These are phyloP conservation scores for Lyophyllum shimeji DNA, from an alignment of 768 basidiomycete species.

Conservation along the genomic window DNA sequence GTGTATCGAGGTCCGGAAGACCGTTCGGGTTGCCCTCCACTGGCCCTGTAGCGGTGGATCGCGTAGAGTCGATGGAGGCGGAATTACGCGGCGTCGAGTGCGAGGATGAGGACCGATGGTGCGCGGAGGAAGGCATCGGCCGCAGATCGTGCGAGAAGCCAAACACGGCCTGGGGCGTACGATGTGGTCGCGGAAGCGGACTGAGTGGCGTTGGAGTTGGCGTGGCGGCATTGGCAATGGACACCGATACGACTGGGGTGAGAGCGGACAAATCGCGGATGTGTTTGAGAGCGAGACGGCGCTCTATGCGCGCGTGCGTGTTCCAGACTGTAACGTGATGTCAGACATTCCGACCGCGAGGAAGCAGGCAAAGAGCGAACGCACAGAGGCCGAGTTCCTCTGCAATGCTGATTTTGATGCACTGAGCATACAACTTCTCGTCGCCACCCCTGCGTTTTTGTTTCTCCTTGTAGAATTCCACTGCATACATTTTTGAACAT, in stretches of 20 bases:
- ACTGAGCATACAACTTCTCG: constrained; percentile 47
- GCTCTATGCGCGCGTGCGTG: constrained; percentile 60
- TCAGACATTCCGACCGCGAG: neutral
- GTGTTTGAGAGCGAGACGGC: constrained; percentile 54
- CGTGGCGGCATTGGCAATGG: constrained; percentile 4
- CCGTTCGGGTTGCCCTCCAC: constrained; percentile 4
- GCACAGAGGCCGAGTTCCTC: constrained; percentile 77
- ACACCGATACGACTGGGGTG: constrained; percentile 34
- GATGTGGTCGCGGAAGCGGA: neutral
- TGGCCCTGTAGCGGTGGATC: neutral
- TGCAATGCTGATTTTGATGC: constrained; percentile 65
- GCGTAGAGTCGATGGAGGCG: constrained; percentile 3
- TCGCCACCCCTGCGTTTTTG: constrained; percentile 55
- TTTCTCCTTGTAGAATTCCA: constrained; percentile 74
- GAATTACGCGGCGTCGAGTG: neutral
- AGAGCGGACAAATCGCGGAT: constrained; percentile 53
- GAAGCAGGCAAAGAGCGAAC: constrained; percentile 20
- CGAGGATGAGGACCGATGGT: neutral
- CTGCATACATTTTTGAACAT: constrained; percentile 30
- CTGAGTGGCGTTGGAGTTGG: constrained; percentile 1
- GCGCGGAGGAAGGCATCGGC: constrained; percentile 9
- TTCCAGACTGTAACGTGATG: constrained; percentile 65
- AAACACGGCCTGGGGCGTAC: constrained; percentile 3
- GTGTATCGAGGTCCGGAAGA: constrained; percentile 53
- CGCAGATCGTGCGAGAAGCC: constrained; percentile 16